phyloP scores from a whole-genome alignment of 2,329 filamentous ascomycete genomes.

The Nigrospora osmanthi region DNA sequence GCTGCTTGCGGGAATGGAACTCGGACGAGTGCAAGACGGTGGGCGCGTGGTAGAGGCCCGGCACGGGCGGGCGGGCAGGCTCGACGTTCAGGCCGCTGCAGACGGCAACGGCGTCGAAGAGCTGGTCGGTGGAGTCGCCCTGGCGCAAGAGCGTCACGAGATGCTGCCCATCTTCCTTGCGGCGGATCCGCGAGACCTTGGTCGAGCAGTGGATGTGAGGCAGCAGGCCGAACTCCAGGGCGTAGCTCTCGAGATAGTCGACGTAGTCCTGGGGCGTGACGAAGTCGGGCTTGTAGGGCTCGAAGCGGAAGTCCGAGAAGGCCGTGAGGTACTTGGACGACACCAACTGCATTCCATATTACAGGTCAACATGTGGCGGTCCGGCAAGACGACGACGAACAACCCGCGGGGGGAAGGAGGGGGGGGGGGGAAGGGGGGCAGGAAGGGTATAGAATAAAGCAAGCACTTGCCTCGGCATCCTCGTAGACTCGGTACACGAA shows the following conservation, averaged over 20 bases:
- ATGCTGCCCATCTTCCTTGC: neutral
- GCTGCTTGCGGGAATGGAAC: conserved; percentile 32
- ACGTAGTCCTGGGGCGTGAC: conserved; percentile 30
- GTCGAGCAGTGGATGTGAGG: conserved; percentile 25
- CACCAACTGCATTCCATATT: conserved; percentile 23
- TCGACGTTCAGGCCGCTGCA: conserved; percentile 36
- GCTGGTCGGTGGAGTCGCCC: conserved; percentile 6
- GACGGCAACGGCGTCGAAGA: conserved; percentile 38
- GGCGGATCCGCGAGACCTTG: conserved; percentile 18
- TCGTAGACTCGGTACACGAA: conserved; percentile 35
- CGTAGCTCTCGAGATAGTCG: conserved; percentile 33
- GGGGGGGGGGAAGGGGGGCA: neutral
- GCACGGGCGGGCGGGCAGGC: conserved; percentile 28
- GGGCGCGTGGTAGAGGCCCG: conserved; percentile 27
- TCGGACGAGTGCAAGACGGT: conserved; percentile 33
- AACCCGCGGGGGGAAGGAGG: neutral
- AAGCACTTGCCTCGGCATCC: conserved; percentile 26
- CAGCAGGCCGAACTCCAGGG: conserved; percentile 27
- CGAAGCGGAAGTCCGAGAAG: conserved; percentile 34
- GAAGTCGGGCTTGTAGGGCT: conserved; percentile 33
- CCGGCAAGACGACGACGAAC: neutral
- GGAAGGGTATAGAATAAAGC: neutral
- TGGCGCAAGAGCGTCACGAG: too few relatives aligned
- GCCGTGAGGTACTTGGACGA: conserved; percentile 35
- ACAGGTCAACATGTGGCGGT: neutral